Base-by-base conservation (phyloP, 768 basidiomycete species). In the Rhizopogon rudus region DNA sequence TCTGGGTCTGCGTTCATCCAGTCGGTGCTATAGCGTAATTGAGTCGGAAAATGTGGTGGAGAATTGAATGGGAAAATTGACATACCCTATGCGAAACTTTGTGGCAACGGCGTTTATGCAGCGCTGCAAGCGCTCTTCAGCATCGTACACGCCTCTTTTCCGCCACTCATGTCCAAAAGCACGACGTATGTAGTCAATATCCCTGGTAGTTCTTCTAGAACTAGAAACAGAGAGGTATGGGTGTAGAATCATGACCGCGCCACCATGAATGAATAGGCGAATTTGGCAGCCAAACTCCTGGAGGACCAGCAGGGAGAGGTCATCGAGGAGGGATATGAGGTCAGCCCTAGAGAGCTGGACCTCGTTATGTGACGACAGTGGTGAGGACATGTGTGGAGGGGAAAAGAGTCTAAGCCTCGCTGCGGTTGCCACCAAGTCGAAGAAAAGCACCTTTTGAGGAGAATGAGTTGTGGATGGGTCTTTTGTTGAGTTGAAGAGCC, bases 1-100 rank as follows among this genome's bases (percentile, higher is more conserved):
- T 89, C 87, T 0, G 87, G 83, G 59, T 87, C 83, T 4, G 82
- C 79, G 54, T 88, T 88, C 87, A 89, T 87, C 87, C 87, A 89
- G 65, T 88, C 87, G 51, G 67, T 57, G 1, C 68, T 69, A 33
- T 45, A 9, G 20, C 31, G 50, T 3, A 17, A 5, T 39, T 55
- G 40, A 20, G 20, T 51, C n/a, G 40, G 12, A 7, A 20, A 48
- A 3, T 3, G 25, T 29, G 25, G 13, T 5, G 0, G 5, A 44
- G 6, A 9, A 6, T 8, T 12, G n/a, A 8, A 28, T n/a, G 40
- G 53, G 35, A 44, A 35, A 28, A 22, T 16, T n/a, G 41, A 60
- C 53, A 72, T 70, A 22, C 87, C 86, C 48, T 79, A 74, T 3
- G 64, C 61, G 63, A 61, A 83, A 77, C 6, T 67, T 65, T 16